These are phyloP conservation scores for Penicillium lagena DNA, from an alignment of 495 filamentous ascomycete species.

Conservation along the genomic window DNA sequence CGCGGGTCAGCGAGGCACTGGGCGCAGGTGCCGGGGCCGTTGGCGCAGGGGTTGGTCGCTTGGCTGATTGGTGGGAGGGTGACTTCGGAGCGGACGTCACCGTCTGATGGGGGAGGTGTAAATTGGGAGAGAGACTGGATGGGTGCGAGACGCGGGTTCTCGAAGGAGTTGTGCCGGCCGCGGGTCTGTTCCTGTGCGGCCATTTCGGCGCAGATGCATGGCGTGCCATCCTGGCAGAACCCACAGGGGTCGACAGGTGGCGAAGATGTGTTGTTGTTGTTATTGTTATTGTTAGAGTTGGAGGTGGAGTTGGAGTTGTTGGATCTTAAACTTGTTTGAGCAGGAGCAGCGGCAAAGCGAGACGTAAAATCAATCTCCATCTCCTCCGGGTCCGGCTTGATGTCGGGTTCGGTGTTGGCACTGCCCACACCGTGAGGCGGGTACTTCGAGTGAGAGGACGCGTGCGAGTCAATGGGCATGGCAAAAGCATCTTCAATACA, in stretches of 20 bases:
- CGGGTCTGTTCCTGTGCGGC: slow-evolving; percentile 42
- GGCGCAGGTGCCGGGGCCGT: slow-evolving; percentile 72
- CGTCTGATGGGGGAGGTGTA: slow-evolving; percentile 66
- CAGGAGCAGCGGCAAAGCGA: slow-evolving; percentile 47
- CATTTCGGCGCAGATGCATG: slow-evolving; percentile 78
- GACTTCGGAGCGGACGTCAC: slow-evolving; percentile 47
- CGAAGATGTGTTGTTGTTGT: slow-evolving; percentile 27
- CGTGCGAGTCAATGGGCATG: slow-evolving; percentile 27
- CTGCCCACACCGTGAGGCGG: slow-evolving; percentile 23
- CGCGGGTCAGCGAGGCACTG: slow-evolving; percentile 73
- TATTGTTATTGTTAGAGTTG: slow-evolving; percentile 20
- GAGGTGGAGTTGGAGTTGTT: slow-evolving; percentile 11
- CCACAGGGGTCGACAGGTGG: slow-evolving; percentile 63
- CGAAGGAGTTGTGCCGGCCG: slow-evolving; percentile 23
- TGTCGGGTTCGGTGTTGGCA: slow-evolving; percentile 27
- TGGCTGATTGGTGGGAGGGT: slow-evolving; percentile 34
- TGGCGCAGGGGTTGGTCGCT: slow-evolving; percentile 51
- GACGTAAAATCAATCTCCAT: slow-evolving; percentile 72
- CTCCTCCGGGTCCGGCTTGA: slow-evolving; percentile 50
- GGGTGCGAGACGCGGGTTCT: slow-evolving; percentile 42
- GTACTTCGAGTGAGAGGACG: slow-evolving; percentile 24
- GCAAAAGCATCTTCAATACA: slow-evolving; percentile 64
- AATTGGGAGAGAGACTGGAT: slow-evolving; percentile 48
- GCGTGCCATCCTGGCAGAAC: slow-evolving; percentile 81
- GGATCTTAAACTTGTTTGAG: slow-evolving; percentile 18